These are phyloP conservation scores for Lablab purpureus DNA, from an alignment of 306 rosid genomes.

Conservation along the genomic window DNA sequence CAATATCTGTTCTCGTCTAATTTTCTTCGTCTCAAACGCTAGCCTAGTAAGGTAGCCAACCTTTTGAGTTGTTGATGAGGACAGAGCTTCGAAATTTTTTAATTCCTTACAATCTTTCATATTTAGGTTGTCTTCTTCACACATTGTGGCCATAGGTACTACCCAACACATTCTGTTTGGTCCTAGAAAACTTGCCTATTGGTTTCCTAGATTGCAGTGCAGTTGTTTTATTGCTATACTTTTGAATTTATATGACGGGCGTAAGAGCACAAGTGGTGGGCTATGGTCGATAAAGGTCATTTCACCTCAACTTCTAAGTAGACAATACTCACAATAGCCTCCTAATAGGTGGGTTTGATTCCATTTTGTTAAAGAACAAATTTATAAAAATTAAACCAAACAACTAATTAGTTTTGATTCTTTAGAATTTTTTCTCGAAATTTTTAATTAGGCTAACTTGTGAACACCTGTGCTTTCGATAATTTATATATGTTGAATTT, in stretches of 20 bases:
- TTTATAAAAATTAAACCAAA: not conserved
- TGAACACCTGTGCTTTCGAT: not conserved
- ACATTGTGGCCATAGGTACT: not conserved
- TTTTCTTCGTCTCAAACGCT: not conserved
- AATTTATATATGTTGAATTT: not conserved
- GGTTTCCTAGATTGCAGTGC: not conserved
- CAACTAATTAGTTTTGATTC: not conserved
- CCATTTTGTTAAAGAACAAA: not conserved
- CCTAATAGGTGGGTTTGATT: not conserved
- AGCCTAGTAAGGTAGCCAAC: not conserved
- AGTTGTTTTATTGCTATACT: not conserved
- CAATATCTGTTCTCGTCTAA: not conserved
- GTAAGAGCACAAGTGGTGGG: not conserved
- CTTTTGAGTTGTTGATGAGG: not conserved
- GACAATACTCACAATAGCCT: too few species aligned
- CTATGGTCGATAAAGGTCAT: not conserved
- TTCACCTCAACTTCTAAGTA: not conserved
- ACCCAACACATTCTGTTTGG: slow-evolving; percentile 8
- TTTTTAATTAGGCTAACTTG: not conserved
- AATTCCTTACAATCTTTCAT: not conserved
- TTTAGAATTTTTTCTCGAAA: not conserved
- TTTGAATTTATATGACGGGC: not conserved
- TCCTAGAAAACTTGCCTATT: not conserved
- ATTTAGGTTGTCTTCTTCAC: not conserved
- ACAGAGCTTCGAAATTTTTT: not conserved